Evolutionary conservation across 768 basidiomycete genomes (phyloP).

Genomic region (Dioszegia hungarica): DNA sequence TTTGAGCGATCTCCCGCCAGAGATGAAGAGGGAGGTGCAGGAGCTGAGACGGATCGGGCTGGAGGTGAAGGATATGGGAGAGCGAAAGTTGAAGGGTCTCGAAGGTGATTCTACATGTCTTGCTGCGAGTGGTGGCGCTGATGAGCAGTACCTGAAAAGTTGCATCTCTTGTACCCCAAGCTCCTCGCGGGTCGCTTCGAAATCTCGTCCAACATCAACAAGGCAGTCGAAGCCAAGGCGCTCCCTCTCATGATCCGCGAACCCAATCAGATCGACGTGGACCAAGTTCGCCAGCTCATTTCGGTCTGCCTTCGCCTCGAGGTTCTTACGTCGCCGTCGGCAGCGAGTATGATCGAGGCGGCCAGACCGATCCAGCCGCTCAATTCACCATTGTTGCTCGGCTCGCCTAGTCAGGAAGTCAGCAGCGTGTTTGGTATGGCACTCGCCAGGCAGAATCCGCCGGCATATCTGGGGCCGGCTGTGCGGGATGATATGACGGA

Average conservation of each 20-base stretch:
- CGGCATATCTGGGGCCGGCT: constrained; percentile 53
- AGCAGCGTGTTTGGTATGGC: constrained; percentile 45
- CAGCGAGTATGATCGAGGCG: constrained; percentile 53
- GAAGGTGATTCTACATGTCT: constrained; percentile 56
- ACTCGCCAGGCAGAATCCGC: constrained; percentile 49
- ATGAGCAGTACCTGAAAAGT: constrained; percentile 63
- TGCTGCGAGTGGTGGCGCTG: neutral
- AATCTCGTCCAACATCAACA: constrained; percentile 47
- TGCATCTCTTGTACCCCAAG: constrained; percentile 77
- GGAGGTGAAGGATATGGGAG: constrained; percentile 69
- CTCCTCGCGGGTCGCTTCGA: constrained; percentile 68
- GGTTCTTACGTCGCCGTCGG: constrained; percentile 55
- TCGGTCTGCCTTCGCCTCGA: constrained; percentile 73
- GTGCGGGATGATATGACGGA: constrained; percentile 68
- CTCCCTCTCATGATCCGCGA: constrained; percentile 20
- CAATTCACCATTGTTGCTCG: neutral
- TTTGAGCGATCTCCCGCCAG: constrained; percentile 43
- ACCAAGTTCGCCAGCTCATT: constrained; percentile 69
- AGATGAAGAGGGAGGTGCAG: constrained; percentile 56
- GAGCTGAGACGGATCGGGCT: constrained; percentile 70
- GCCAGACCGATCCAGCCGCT: constrained; percentile 47
- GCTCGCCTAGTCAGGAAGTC: neutral
- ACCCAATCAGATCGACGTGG: constrained; percentile 50
- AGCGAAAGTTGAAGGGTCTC: constrained; percentile 87
- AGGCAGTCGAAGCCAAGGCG: constrained; percentile 41